Base-by-base conservation (phyloP, 345 rosid species). In the Arabidopsis arenosa region DNA sequence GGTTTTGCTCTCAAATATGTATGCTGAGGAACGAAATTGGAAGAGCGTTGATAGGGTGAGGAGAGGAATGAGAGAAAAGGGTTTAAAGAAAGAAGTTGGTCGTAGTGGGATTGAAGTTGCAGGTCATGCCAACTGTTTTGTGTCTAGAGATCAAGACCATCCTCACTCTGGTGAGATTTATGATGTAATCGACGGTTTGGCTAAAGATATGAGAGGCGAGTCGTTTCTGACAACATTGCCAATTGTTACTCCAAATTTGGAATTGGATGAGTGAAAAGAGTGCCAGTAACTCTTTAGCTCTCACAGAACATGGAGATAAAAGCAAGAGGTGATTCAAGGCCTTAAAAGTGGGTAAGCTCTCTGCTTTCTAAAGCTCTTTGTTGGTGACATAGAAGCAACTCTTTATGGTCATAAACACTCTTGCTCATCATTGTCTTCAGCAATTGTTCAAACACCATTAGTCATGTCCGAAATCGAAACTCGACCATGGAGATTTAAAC, bases 1-100 rank as follows among this genome's bases (percentile, higher is more conserved):
- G 44, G 97, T 93, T 75, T 72, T 93, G 85, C 93, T 93, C 35
- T 93, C 98, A 66, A 93, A 93, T 66, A 87, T 88, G 68, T 88
- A 87, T 70, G 97, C 97, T 0, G 90, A 86, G 68, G 96, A 91
- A 78, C 88, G 85, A 65, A 85, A 83, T 21, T 91, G 98, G 98
- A 79, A 18, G 55, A 86, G 52, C 48, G 94, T 89, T 68, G 85
- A 86, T 73, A 83, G 53, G 80, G 79, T 93, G 76, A 89, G 98
- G 77, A 90, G 85, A 79, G 86, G 73, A 68, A 86, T 89, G 94
- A 83, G 84, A 71, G 92, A 79, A 72, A 88, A 81, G 80, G 96
- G 96, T 66, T 72, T 87, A 80, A 81, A 56, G 68, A 91, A 93
- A 84, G 88, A 88, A 72, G 83, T 85, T 78, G 97, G 97, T 64